phyloP scores from a whole-genome alignment of 768 basidiomycete genomes.

The Leucosporidium creatinivorum region DNA sequence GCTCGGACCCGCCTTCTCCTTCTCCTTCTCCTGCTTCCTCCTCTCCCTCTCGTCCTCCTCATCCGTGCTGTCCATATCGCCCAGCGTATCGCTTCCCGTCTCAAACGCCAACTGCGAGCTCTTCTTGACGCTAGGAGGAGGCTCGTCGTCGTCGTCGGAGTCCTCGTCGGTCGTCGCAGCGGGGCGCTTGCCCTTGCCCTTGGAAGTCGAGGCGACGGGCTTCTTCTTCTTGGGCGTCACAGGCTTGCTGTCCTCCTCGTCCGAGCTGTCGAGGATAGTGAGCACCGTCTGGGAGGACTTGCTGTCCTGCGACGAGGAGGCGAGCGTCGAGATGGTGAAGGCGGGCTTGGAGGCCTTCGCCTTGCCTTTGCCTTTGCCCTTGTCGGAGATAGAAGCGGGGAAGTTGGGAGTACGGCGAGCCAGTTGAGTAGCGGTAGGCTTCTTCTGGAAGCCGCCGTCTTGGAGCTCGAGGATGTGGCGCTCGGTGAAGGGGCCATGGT shows the following conservation, averaged over 20 bases:
- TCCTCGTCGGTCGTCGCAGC: neutral
- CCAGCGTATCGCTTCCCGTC: conserved; percentile 36
- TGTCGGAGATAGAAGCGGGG: neutral
- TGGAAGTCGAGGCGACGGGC: no score
- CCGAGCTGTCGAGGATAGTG: neutral
- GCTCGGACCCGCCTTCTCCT: neutral
- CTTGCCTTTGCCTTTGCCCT: conserved; percentile 6
- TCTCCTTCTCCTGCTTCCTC: no score
- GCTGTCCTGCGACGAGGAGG: no score
- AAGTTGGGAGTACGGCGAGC: no score
- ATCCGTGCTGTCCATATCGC: conserved; percentile 11
- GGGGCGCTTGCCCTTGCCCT: no score
- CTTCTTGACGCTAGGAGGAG: conserved; percentile 18
- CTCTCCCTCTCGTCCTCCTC: conserved; percentile 10
- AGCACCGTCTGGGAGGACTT: no score
- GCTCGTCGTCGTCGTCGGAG: conserved; percentile 1
- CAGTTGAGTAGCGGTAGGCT: neutral
- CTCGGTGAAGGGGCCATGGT: conserved; percentile 38
- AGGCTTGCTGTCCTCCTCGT: neutral
- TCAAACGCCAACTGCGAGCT: conserved; percentile 7
- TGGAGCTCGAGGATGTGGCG: conserved; percentile 40
- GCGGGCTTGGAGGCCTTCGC: conserved; percentile 8
- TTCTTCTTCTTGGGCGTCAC: neutral
- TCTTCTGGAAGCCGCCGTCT: conserved; percentile 44
- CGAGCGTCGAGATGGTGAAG: no score